phyloP scores from a whole-genome alignment of 1,139 yeast genomes.

The Yamadazyma atmosphaerica region DNA sequence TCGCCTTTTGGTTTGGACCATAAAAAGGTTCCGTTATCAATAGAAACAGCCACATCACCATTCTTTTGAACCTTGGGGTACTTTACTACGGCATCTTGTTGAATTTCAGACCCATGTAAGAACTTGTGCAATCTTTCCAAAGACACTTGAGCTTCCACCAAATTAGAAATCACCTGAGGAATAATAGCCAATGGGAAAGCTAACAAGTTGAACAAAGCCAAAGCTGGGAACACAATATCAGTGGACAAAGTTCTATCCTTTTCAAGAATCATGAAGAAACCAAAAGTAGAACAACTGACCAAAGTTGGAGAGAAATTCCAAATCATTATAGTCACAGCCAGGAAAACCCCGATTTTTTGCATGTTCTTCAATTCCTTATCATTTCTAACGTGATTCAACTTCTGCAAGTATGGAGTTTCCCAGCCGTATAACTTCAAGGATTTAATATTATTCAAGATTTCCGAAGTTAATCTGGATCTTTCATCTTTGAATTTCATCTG shows the following conservation, averaged over 20 bases:
- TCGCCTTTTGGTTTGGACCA: constrained; percentile 78
- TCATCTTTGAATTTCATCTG: constrained; percentile 51
- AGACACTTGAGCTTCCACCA: constrained; percentile 92
- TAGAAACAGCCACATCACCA: constrained; percentile 72
- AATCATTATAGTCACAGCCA: constrained; percentile 72
- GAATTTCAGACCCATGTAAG: constrained; percentile 77
- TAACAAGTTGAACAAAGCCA: constrained; percentile 80
- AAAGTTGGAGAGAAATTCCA: constrained; percentile 89
- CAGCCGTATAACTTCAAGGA: constrained; percentile 92
- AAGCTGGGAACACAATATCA: constrained; percentile 93
- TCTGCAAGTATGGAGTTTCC: constrained; percentile 83
- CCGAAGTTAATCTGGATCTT: constrained; percentile 65
- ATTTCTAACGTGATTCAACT: constrained; percentile 79
- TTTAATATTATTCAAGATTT: constrained; percentile 87
- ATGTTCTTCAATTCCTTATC: constrained; percentile 82
- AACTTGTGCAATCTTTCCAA: constrained; percentile 72
- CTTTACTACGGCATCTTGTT: constrained; percentile 69
- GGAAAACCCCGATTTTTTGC: constrained; percentile 72
- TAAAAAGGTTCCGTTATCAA: constrained; percentile 77
- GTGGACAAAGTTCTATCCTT: constrained; percentile 72
- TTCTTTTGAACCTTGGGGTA: constrained; percentile 48
- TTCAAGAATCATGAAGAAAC: constrained; percentile 67
- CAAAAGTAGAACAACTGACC: constrained; percentile 91
- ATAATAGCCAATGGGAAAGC: constrained; percentile 92
- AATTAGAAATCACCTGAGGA: constrained; percentile 84